Conservation (phyloP, 805 yeast species). For the Maudiozyma serrabonitensis region DNA sequence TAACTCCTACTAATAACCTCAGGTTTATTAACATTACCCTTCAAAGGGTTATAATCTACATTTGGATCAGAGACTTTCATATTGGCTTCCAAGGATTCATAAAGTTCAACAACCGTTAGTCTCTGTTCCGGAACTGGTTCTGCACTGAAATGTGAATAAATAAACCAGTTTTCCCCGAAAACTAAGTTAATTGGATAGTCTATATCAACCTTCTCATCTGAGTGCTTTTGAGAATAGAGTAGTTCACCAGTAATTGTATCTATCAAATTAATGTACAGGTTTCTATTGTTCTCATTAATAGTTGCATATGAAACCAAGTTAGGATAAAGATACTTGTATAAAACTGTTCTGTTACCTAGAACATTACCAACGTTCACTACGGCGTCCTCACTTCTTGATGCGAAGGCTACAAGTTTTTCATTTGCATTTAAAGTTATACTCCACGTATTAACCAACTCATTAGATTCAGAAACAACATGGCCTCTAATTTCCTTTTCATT, state of each 20-base stretch:
- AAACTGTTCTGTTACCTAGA: slow-evolving; percentile 57
- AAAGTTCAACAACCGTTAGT: slow-evolving; percentile 67
- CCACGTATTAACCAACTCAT: slow-evolving; percentile 32
- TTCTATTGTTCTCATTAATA: slow-evolving; percentile 19
- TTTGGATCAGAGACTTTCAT: slow-evolving; percentile 26
- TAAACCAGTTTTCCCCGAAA: slow-evolving; percentile 77
- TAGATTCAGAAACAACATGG: slow-evolving; percentile 16
- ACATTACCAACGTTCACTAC: slow-evolving; percentile 59
- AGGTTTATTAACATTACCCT: slow-evolving; percentile 31
- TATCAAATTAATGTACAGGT: slow-evolving; percentile 42
- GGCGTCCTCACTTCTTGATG: slow-evolving; percentile 30
- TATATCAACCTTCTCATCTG: slow-evolving; percentile 33
- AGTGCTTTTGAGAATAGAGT: slow-evolving; percentile 36
- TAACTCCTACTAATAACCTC: slow-evolving; percentile 47
- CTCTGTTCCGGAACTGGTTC: slow-evolving; percentile 44
- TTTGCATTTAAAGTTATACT: slow-evolving; percentile 19
- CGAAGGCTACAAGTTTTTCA: slow-evolving; percentile 35
- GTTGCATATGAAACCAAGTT: slow-evolving; percentile 48
- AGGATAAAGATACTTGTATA: slow-evolving; percentile 79
- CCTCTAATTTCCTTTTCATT: slow-evolving; percentile 17
- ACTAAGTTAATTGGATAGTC: slow-evolving; percentile 40
- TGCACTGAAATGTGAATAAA: slow-evolving; percentile 51
- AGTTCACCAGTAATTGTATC: slow-evolving; percentile 65
- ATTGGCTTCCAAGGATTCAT: slow-evolving; percentile 53
- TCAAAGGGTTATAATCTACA: slow-evolving; percentile 9